Base-by-base conservation (phyloP, 495 filamentous ascomycete species). In the Trichoderma gamsii region DNA sequence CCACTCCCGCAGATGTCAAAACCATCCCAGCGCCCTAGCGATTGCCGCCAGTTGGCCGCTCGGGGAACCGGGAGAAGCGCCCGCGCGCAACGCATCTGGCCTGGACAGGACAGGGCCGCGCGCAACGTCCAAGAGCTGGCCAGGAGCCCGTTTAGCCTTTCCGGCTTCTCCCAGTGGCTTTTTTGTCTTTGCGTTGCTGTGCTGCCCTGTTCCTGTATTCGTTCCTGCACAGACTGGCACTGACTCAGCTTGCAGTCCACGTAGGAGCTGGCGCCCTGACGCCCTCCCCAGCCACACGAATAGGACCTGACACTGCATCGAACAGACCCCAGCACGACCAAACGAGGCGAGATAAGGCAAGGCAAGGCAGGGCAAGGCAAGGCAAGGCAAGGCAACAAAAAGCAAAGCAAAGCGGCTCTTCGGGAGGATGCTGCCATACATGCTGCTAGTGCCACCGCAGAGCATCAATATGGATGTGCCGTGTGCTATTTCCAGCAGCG, bases 1-100 rank as follows among this genome's bases (percentile, higher is more conserved):
- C 56, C 56, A 61, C 56, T 32, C 56, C 56, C 56, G 56, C 56
- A 61, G 56, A 61, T 61, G 56, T 61, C 56, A 61, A 61, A 61
- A 32, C 11, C 56, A 61, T 61, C 56, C 56, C 56, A 61, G 56
- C 56, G 29, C 11, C 8, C 56, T 61, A 61, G 27, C 29, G 56
- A 61, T 61, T 29, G 56, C 56, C 23, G 56, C 56, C n/a, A 32
- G 56, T 61, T 61, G 56, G 56, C 56, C 56, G 56, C 56, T 61
- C 56, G 56, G 56, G 56, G 56, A 61, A 61, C 56, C 56, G 56
- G 56, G 25, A 13, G 9, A 32, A 15, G 9, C 27, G 56, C 56
- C 56, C 56, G 56, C 27, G 27, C 27, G 25, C 56, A 61, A 32
- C 56, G 29, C 23, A 61, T 29, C 29, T 29, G 29, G 29, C 1